Evolutionary conservation across 371 early-diverging fungal genomes (phyloP).

Genomic region (Mortierella polycephala): DNA sequence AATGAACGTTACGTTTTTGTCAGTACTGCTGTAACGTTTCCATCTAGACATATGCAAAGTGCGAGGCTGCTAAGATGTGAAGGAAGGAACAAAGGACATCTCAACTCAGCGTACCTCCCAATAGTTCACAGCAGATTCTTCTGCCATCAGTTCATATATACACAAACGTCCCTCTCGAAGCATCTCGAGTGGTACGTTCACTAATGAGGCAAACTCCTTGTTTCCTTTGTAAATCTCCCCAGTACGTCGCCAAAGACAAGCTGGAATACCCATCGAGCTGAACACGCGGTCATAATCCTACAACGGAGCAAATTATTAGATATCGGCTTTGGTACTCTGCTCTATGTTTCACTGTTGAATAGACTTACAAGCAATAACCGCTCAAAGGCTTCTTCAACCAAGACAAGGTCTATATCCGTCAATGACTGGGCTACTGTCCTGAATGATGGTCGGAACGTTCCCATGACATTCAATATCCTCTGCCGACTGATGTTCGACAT

Average conservation of each 20-base stretch:
- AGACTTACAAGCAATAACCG: slow-evolving; percentile 75
- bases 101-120: slow-evolving; percentile 73
- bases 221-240: slow-evolving; percentile 96
- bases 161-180: slow-evolving; percentile 81
- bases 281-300: slow-evolving; percentile 94
- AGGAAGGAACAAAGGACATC: background rate
- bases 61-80: background rate
- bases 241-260: slow-evolving; percentile 93
- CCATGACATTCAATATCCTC: slow-evolving; percentile 86
- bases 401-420: slow-evolving; percentile 91
- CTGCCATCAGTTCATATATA: slow-evolving; percentile 94
- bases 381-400: slow-evolving; percentile 96
- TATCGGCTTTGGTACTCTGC: too few species aligned
- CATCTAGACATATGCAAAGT: too few species aligned
- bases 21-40: background rate
- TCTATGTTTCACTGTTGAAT: too few species aligned
- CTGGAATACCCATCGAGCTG: slow-evolving; percentile 93
- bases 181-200: slow-evolving; percentile 81
- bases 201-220: slow-evolving; percentile 90
- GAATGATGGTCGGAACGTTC: slow-evolving; percentile 88
- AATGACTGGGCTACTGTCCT: slow-evolving; percentile 85
- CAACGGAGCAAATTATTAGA: background rate
- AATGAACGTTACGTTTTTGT: background rate
- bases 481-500: slow-evolving; percentile 80
- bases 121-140: slow-evolving; percentile 90